Conservation (phyloP, 176 grass and related monocot genomes). For the Microstegium vimineum region DNA sequence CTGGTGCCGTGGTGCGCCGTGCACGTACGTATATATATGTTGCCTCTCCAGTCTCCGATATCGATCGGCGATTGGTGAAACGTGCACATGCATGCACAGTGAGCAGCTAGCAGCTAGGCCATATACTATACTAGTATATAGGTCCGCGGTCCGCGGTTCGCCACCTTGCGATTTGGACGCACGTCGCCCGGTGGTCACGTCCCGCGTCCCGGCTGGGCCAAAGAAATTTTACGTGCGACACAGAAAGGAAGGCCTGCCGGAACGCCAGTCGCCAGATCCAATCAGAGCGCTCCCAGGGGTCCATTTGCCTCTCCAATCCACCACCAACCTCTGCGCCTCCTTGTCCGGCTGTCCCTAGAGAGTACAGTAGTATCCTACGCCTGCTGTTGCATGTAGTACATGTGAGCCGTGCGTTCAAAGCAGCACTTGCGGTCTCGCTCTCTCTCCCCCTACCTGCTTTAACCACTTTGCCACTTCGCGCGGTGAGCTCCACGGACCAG, state of each 20-base stretch:
- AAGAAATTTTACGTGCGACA: background rate
- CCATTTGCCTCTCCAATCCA: conserved; percentile 5
- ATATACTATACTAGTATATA: too few species aligned
- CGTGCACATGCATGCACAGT: conserved; percentile 25
- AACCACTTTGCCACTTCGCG: conserved; percentile 27
- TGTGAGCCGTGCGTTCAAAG: conserved; percentile 21
- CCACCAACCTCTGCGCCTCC: background rate
- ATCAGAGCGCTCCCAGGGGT: conserved; percentile 1
- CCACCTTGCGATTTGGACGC: conserved; percentile 13
- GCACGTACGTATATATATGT: background rate
- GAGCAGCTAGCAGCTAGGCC: background rate
- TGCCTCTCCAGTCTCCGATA: background rate
- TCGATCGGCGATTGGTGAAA: conserved; percentile 7
- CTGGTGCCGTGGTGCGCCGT: background rate
- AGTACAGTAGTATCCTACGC: too few species aligned
- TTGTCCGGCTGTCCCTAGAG: too few species aligned
- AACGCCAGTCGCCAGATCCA: conserved; percentile 26
- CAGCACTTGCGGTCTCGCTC: background rate
- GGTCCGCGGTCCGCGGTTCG: background rate
- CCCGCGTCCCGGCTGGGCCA: background rate
- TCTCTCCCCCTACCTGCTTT: background rate
- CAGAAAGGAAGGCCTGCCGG: background rate
- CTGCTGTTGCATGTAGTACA: background rate
- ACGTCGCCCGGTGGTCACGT: conserved; percentile 21
- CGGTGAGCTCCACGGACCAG: too few species aligned